These are phyloP conservation scores for Inosperma sp. DNA, from an alignment of 768 basidiomycete genomes.

Conservation along the genomic window DNA sequence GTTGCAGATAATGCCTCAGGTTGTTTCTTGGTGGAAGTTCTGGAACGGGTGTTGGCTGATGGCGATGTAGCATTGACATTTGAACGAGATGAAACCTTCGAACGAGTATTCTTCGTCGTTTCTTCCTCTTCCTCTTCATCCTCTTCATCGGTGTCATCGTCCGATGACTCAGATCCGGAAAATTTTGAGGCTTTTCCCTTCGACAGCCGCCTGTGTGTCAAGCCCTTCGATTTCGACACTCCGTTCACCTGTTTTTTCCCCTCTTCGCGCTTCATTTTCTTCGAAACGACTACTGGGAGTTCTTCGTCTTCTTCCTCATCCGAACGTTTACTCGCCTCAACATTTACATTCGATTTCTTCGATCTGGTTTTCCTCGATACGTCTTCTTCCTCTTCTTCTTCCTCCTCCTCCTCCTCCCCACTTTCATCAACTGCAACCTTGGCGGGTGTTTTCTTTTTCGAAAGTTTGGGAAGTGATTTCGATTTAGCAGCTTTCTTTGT, in stretches of 20 bases:
- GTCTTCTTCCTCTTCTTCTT: neutral
- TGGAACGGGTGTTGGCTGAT: neutral
- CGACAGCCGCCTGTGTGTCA: neutral
- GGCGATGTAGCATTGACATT: conserved; percentile 1
- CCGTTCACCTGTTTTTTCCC: conserved; percentile 8
- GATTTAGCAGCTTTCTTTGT: conserved; percentile 14
- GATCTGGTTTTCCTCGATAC: neutral
- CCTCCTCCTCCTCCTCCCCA: neutral
- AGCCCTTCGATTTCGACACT: neutral
- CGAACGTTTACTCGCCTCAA: conserved; percentile 7
- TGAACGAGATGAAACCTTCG: neutral
- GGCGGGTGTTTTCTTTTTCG: no score
- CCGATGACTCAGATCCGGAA: neutral
- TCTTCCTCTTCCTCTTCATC: conserved; percentile 12
- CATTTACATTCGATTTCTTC: conserved; percentile 12
- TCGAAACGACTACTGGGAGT: conserved; percentile 7
- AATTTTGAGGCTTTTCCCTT: conserved; percentile 6
- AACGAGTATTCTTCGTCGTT: conserved; percentile 1
- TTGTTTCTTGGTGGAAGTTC: neutral
- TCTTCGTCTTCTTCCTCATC: conserved; percentile 5
- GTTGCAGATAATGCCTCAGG: neutral
- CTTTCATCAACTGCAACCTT: no score
- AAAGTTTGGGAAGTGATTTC: neutral
- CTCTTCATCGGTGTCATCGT: no score
- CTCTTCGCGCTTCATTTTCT: conserved; percentile 7